phyloP scores from a whole-genome alignment of 352 stramenopile species.

The Pythium sp. region DNA sequence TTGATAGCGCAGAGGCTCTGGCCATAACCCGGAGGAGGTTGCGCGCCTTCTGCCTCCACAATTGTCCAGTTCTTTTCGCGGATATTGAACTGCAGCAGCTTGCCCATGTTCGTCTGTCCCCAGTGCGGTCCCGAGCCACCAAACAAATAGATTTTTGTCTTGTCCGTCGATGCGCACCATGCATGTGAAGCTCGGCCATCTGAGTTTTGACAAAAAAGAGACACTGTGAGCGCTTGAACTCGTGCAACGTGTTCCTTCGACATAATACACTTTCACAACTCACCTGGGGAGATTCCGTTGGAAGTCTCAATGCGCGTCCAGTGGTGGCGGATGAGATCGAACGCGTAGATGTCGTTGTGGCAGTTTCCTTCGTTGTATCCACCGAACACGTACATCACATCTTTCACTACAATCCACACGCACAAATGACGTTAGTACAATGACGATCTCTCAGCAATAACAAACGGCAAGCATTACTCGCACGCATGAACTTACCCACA shows the following conservation, averaged over 20 bases:
- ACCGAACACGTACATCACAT: slow-evolving; percentile 82
- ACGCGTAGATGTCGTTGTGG: slow-evolving; percentile 83
- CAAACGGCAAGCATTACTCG: neutral
- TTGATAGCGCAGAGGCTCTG: slow-evolving; percentile 76
- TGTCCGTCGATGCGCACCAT: slow-evolving; percentile 69
- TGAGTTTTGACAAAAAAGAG: slow-evolving; percentile 12
- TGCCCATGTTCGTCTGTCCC: slow-evolving; percentile 87
- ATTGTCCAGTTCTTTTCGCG: slow-evolving; percentile 80
- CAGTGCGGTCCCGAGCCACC: slow-evolving; percentile 76
- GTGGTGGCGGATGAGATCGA: slow-evolving; percentile 76
- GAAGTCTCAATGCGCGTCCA: slow-evolving; percentile 74
- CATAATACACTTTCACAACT: neutral
- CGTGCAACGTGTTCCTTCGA: neutral
- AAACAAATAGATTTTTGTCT: slow-evolving; percentile 78
- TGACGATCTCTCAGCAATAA: neutral
- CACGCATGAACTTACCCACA: slow-evolving; percentile 42
- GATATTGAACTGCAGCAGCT: slow-evolving; percentile 79
- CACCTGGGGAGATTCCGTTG: slow-evolving; percentile 72
- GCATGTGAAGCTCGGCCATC: slow-evolving; percentile 74
- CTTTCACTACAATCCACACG: slow-evolving; percentile 35
- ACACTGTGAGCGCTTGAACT: neutral
- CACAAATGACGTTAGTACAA: slow-evolving; percentile 11
- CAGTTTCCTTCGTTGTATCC: slow-evolving; percentile 87
- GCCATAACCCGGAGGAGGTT: slow-evolving; percentile 70
- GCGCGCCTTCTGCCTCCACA: slow-evolving; percentile 57